A percentile compares a stretch with the other conserved stretches of the same genome.
Evolutionary conservation across 768 basidiomycete species (phyloP).

Genomic region (Suillus sp.): DNA sequence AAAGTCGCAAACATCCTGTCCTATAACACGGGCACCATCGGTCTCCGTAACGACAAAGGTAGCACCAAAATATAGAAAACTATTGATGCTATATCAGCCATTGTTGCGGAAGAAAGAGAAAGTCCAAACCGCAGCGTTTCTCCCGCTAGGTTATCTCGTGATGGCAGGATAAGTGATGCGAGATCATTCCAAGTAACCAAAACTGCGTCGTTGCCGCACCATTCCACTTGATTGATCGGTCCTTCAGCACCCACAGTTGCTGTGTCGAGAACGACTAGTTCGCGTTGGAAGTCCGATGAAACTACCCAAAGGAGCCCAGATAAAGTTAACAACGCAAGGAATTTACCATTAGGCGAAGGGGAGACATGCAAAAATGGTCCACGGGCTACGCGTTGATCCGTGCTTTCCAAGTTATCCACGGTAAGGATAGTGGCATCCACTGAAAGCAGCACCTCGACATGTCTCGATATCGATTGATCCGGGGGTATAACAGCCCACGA

Average conservation of each 20-base stretch:
- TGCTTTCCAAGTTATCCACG: slow-evolving; percentile 85
- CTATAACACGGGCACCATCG: slow-evolving; percentile 87
- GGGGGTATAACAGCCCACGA: slow-evolving; percentile 91
- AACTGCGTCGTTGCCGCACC: slow-evolving; percentile 97
- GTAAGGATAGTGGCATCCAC: slow-evolving; percentile 77
- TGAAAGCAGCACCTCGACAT: slow-evolving; percentile 87
- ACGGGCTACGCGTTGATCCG: slow-evolving; percentile 85
- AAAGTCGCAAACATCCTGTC: slow-evolving; percentile 80
- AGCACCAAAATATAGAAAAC: slow-evolving; percentile 78
- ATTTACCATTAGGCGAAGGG: slow-evolving; percentile 93
- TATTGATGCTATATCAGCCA: slow-evolving; percentile 33
- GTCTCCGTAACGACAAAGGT: slow-evolving; percentile 82
- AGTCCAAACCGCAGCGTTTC: slow-evolving; percentile 64
- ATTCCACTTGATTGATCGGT: slow-evolving; percentile 72
- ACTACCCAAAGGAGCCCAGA: slow-evolving; percentile 85
- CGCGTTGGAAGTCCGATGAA: slow-evolving; percentile 90
- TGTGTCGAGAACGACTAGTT: slow-evolving; percentile 85
- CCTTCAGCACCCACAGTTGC: slow-evolving; percentile 57
- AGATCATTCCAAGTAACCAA: slow-evolving; percentile 79
- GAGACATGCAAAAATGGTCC: slow-evolving; percentile 89
- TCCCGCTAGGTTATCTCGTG: slow-evolving; percentile 53
- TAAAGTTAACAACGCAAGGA: slow-evolving; percentile 80
- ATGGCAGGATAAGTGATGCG: slow-evolving; percentile 88
- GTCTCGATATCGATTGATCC: slow-evolving; percentile 84
- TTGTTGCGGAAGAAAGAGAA: background rate